Percentiles rank a stretch among this genome's conserved stretches.
phyloP scores from a whole-genome alignment of 2,329 filamentous ascomycete genomes.

The Hymenoscyphus occultus region DNA sequence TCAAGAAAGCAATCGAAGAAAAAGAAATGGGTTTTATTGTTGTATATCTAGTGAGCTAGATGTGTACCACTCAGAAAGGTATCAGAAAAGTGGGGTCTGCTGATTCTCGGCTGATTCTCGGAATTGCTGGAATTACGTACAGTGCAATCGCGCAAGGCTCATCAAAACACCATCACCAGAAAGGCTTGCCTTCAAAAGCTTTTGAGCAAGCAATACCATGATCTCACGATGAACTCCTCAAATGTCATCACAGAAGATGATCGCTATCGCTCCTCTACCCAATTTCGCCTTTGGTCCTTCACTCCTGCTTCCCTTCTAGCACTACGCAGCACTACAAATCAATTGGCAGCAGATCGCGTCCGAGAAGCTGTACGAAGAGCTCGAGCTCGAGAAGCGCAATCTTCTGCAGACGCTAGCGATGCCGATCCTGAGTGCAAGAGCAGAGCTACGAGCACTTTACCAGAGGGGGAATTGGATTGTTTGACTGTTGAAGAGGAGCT shows the following conservation, averaged over 20 bases:
- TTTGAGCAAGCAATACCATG: not conserved
- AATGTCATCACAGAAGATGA: slow-evolving; percentile 65
- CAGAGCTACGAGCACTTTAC: slow-evolving; percentile 24
- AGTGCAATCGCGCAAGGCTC: not conserved
- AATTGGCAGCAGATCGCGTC: slow-evolving; percentile 68
- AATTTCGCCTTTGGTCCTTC: slow-evolving; percentile 92
- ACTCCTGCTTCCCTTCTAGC: slow-evolving; percentile 67
- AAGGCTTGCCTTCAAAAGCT: not conserved
- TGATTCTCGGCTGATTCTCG: too few species aligned
- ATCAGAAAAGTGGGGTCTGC: too few species aligned
- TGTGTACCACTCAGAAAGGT: too few species aligned
- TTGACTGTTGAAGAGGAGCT: slow-evolving; percentile 81
- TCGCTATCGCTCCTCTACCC: slow-evolving; percentile 83
- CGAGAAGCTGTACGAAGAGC: slow-evolving; percentile 53
- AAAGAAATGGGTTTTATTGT: too few species aligned
- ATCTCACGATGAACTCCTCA: slow-evolving; percentile 13
- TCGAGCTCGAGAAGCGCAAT: slow-evolving; percentile 39
- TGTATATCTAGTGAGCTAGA: too few species aligned
- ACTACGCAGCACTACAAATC: slow-evolving; percentile 76
- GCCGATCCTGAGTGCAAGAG: slow-evolving; percentile 34
- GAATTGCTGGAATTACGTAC: not conserved
- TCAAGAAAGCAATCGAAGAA: too few species aligned
- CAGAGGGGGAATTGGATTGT: slow-evolving; percentile 62
- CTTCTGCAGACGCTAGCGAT: slow-evolving; percentile 33
- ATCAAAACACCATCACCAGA: not conserved